A percentile compares a stretch with the other conserved stretches of the same genome.
These are phyloP conservation scores for Botrytis cinerea DNA, from an alignment of 2,329 filamentous ascomycete genomes.

Conservation along the genomic window DNA sequence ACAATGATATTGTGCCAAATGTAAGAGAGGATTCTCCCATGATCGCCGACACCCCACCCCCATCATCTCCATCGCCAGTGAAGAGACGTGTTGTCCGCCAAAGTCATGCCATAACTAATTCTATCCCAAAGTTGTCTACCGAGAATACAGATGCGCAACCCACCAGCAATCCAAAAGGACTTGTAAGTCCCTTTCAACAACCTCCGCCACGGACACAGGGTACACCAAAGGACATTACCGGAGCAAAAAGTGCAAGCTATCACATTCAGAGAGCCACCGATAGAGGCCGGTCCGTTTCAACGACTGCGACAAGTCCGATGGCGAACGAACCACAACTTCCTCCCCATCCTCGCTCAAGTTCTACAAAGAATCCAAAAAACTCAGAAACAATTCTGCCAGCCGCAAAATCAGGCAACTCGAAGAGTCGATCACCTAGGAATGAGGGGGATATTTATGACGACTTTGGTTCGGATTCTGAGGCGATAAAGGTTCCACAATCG, in stretches of 20 bases:
- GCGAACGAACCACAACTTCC: constrained; percentile 29
- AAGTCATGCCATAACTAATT: constrained; percentile 31
- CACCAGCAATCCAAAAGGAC: constrained; percentile 10
- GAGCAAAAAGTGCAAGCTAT: constrained; percentile 35
- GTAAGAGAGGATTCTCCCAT: constrained; percentile 33
- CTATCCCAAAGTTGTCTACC: constrained; percentile 28
- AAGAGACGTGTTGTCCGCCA: constrained; percentile 15
- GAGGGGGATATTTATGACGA: constrained; percentile 37
- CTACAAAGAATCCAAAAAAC: constrained; percentile 25
- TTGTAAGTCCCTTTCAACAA: constrained; percentile 28
- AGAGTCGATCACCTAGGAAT: constrained; percentile 5
- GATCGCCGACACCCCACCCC: constrained; percentile 32
- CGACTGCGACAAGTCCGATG: constrained; percentile 37
- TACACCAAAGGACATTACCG: constrained; percentile 15
- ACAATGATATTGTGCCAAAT: constrained; percentile 26
- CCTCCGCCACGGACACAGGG: constrained; percentile 21
- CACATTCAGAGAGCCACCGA: constrained; percentile 36
- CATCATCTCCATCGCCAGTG: constrained; percentile 30
- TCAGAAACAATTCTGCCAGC: constrained; percentile 16
- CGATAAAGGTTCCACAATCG: constrained; percentile 26
- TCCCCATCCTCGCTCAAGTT: constrained; percentile 16
- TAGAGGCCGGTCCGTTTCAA: constrained; percentile 36
- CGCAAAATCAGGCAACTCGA: neutral
- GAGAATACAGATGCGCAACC: constrained; percentile 20
- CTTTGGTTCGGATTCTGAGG: constrained; percentile 32